These are phyloP conservation scores for Pseudocercospora macadamiae DNA, from an alignment of 2,329 filamentous ascomycete genomes.

Conservation along the genomic window DNA sequence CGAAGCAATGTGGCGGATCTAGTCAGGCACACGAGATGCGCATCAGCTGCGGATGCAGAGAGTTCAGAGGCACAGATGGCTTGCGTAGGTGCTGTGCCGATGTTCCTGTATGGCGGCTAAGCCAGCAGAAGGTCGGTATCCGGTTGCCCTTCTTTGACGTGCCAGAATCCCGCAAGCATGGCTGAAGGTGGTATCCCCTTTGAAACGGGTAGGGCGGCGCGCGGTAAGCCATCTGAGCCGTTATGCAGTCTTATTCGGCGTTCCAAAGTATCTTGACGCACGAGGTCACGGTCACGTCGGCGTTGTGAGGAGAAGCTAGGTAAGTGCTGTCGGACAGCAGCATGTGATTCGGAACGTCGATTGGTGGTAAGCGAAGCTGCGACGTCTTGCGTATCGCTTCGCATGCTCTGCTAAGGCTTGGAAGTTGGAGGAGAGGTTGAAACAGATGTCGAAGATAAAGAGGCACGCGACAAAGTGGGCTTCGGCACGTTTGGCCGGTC, in stretches of 20 bases:
- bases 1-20: slow-evolving; percentile 1
- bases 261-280: slow-evolving; percentile 3
- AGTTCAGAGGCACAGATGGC: background rate
- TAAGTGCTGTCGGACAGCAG: background rate
- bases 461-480: too few relatives aligned
- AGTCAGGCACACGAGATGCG: background rate
- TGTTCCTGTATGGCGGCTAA: background rate
- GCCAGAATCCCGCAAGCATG: background rate
- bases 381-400: background rate
- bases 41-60: background rate
- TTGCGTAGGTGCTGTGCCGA: background rate
- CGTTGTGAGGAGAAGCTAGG: slow-evolving; percentile 5
- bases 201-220: background rate
- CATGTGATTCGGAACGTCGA: slow-evolving; percentile 1
- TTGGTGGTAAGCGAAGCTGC: background rate
- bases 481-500: too few relatives aligned
- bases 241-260: slow-evolving; percentile 1
- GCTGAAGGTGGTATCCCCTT: background rate
- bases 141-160: background rate
- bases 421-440: background rate
- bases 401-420: background rate
- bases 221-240: background rate
- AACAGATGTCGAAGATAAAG: too few relatives aligned
- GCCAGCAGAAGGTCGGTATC: background rate
- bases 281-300: slow-evolving; percentile 5